Base-by-base conservation (phyloP, 2,329 filamentous ascomycete genomes). In the Cyphellophora attinorum region DNA sequence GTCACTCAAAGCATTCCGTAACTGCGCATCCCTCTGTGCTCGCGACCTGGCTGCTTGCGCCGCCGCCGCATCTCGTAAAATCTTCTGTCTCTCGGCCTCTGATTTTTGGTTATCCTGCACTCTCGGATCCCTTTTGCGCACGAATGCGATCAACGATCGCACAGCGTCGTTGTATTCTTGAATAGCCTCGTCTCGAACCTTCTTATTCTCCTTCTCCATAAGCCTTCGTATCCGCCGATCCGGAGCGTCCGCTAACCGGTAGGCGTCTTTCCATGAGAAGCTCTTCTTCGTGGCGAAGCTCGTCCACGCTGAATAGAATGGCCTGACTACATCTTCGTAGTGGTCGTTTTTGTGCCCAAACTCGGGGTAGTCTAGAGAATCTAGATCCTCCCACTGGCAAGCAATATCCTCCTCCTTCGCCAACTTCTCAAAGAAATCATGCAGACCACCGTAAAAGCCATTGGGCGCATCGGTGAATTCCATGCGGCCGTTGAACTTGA, bases 131-230 rank as follows among this genome's bases (percentile, higher is more conserved):
- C 91, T 75, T 62, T 94, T 96, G 46, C 85, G 79, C 11, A 89
- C 81, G 58, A 96, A 96, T 2, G 78, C 71, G 2, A 96, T 81
- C 10, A 98, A 69, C 5, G 85, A 83, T 37, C 85, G 68, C 18
- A 98, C 85, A 3, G 86, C 82, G 41, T 94, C 86, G 58, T 95
- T 96, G 63, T 94, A 96, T 46, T 94, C 84, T 37, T 81, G 75
- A 8, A 82, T 74, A 3, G 78, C 85, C 34, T 89, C 82, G 13
- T 95, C 88, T 34, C 91, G 74, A 15, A 81, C 60, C 44, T 81
- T 82, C 48, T 79, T 83, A 57, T 98, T 98, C 55, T 95, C 89
- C 58, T 94, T 95, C 54, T 96, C 91, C 79, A 96, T 93, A 25
- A 85, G 52, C 19, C 91, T 75, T 33, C 89, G 77, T 11, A 85